Percentiles rank a stretch among this genome's conserved stretches.
These are phyloP conservation scores for Monosporascus sp. DNA, from an alignment of 2,329 filamentous ascomycete genomes.

Conservation along the genomic window DNA sequence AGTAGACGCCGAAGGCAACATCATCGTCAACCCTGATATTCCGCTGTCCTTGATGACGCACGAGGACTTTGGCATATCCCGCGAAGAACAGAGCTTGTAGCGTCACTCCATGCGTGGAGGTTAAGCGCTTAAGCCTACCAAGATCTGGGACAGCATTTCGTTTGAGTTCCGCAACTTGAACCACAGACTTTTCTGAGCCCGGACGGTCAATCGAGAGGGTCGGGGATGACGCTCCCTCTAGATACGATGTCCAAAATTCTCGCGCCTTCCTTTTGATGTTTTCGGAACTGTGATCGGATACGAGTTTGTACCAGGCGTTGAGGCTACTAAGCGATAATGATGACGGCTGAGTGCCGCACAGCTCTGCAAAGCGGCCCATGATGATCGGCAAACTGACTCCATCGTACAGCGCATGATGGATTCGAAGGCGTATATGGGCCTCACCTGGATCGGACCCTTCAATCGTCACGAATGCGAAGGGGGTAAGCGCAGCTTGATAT, in stretches of 20 bases:
- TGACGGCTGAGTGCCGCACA: slow-evolving; percentile 11
- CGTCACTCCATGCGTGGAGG: slow-evolving; percentile 49
- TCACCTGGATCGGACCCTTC: slow-evolving; percentile 7
- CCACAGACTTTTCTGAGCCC: not conserved
- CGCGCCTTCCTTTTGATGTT: slow-evolving; percentile 11
- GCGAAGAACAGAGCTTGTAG: slow-evolving; percentile 74
- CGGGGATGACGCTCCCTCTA: slow-evolving; percentile 21
- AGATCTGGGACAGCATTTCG: slow-evolving; percentile 10
- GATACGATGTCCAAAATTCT: slow-evolving; percentile 43
- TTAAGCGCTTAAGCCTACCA: slow-evolving; percentile 10
- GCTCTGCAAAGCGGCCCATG: slow-evolving; percentile 35
- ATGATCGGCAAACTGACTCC: slow-evolving; percentile 69
- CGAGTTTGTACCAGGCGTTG: slow-evolving; percentile 20
- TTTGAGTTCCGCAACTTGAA: slow-evolving; percentile 11
- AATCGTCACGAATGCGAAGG: slow-evolving; percentile 19
- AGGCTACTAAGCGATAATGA: not conserved
- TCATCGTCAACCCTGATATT: slow-evolving; percentile 22
- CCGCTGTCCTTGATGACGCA: slow-evolving; percentile 6
- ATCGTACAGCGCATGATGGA: slow-evolving; percentile 89
- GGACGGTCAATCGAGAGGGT: not conserved
- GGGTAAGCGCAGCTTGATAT: slow-evolving; percentile 14
- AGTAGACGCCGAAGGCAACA: slow-evolving; percentile 71
- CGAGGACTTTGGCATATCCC: slow-evolving; percentile 50
- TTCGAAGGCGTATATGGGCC: slow-evolving; percentile 45
- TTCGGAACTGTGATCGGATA: slow-evolving; percentile 13